Evolutionary conservation across 768 basidiomycete species (phyloP).

Genomic region (Bullera alba): DNA sequence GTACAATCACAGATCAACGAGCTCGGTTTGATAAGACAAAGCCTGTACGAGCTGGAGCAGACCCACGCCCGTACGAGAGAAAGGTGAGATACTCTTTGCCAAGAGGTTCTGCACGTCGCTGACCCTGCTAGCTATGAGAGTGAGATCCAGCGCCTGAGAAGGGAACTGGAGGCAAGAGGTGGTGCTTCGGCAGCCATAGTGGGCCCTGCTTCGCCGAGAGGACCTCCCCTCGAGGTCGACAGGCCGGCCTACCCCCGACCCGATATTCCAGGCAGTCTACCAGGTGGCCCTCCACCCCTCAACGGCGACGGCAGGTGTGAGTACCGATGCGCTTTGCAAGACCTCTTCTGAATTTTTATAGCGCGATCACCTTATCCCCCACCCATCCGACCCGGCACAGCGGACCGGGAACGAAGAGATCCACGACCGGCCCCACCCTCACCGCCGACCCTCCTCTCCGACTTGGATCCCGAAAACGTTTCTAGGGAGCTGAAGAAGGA

Average conservation of each 20-base stretch:
- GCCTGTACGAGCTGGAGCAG: slow-evolving; percentile 83
- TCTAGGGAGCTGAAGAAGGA: slow-evolving; percentile 54
- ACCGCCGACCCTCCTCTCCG: slow-evolving; percentile 37
- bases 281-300: slow-evolving; percentile 39
- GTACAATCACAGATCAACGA: slow-evolving; percentile 70
- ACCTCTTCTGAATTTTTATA: slow-evolving; percentile 24
- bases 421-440: slow-evolving; percentile 33
- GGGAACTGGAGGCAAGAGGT: slow-evolving; percentile 56
- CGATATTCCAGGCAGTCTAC: slow-evolving; percentile 22
- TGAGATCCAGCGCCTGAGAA: slow-evolving; percentile 65
- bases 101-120: not conserved
- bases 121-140: slow-evolving; percentile 59
- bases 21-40: slow-evolving; percentile 77
- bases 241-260: slow-evolving; percentile 38
- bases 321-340: slow-evolving; percentile 8
- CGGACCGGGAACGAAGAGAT: slow-evolving; percentile 36
- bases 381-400: slow-evolving; percentile 18
- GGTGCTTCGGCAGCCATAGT: not conserved
- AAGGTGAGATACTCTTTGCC: slow-evolving; percentile 45
- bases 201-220: not conserved
- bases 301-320: slow-evolving; percentile 45
- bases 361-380: slow-evolving; percentile 37
- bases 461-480: slow-evolving; percentile 47
- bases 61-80: slow-evolving; percentile 79
- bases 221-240: slow-evolving; percentile 28